Percentiles rank a stretch among this genome's conserved stretches.
Evolutionary conservation across 2,329 filamentous ascomycete species (phyloP).

Genomic region (Myriosclerotinia duriaeana): DNA sequence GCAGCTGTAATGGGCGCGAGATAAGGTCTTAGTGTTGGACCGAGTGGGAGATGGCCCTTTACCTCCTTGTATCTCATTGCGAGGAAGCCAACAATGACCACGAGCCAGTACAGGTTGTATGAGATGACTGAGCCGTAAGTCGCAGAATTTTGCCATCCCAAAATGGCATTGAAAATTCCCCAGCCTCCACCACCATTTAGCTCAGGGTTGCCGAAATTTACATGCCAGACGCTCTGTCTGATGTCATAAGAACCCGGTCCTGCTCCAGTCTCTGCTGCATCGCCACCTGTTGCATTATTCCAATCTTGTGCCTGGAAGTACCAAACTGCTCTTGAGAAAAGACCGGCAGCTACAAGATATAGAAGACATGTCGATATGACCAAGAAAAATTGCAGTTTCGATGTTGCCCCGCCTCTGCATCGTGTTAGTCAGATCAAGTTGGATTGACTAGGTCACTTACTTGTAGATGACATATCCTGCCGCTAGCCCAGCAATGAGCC

Average conservation of each 20-base stretch:
- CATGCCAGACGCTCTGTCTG: conserved; percentile 74
- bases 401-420: conserved; percentile 58
- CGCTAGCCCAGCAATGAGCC: conserved; percentile 63
- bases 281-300: conserved; percentile 49
- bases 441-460: conserved; percentile 48
- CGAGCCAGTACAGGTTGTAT: conserved; percentile 86
- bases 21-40: conserved; percentile 7
- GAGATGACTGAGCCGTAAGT: conserved; percentile 84
- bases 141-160: conserved; percentile 86
- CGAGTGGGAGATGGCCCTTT: conserved; percentile 47
- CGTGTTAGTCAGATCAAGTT: conserved; percentile 22
- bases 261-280: conserved; percentile 59
- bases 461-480: conserved; percentile 78
- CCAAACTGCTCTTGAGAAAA: conserved; percentile 78
- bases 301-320: conserved; percentile 69
- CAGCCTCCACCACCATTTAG: conserved; percentile 74
- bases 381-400: conserved; percentile 73
- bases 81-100: conserved; percentile 63
- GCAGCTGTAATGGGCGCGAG: conserved; percentile 13
- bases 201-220: conserved; percentile 78
- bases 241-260: conserved; percentile 81
- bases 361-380: conserved; percentile 78
- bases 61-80: conserved; percentile 66
- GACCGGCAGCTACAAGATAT: conserved; percentile 79
- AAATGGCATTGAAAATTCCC: conserved; percentile 82